A percentile compares a stretch with the other conserved stretches of the same genome.
These are phyloP conservation scores for Cryphonectria japonica DNA, from an alignment of 2,329 filamentous ascomycete genomes.

Conservation along the genomic window DNA sequence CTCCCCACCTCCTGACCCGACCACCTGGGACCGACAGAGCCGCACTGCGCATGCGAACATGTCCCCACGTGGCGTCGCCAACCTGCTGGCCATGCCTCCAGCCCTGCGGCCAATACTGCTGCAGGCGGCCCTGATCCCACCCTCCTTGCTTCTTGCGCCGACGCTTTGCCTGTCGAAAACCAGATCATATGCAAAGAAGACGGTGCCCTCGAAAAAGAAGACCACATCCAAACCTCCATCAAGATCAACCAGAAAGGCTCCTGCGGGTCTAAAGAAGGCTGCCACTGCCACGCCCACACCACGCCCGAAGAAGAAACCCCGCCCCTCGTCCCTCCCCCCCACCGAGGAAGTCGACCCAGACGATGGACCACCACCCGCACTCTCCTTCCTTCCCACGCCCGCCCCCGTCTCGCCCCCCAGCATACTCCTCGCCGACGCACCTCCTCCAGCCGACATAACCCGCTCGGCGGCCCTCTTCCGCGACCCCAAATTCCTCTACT, in stretches of 20 bases:
- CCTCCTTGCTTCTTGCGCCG: constrained; percentile 10
- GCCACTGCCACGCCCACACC: background rate
- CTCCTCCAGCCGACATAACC: constrained; percentile 30
- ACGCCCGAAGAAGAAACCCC: background rate
- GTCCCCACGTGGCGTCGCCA: constrained; percentile 27
- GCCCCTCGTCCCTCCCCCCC: background rate
- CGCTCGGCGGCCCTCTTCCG: constrained; percentile 36
- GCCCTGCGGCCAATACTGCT: constrained; percentile 32
- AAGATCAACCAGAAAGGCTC: background rate
- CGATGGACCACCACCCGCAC: constrained; percentile 27
- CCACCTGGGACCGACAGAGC: constrained; percentile 21
- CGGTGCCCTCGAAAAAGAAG: background rate
- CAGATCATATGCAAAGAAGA: constrained; percentile 10
- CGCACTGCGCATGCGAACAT: constrained; percentile 28
- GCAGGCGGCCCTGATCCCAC: constrained; percentile 26
- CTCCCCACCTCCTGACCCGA: constrained; percentile 2
- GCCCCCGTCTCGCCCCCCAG: constrained; percentile 33
- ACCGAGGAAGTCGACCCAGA: constrained; percentile 3
- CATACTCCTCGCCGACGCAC: constrained; percentile 31
- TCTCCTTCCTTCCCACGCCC: constrained; percentile 37
- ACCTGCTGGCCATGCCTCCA: constrained; percentile 33
- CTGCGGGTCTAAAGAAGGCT: background rate
- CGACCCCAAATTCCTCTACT: constrained; percentile 49
- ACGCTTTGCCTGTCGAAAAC: background rate
- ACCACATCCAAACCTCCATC: background rate